Evolutionary conservation across 1,139 yeast genomes (phyloP).

Genomic region (Protomyces lactucae-debilis): DNA sequence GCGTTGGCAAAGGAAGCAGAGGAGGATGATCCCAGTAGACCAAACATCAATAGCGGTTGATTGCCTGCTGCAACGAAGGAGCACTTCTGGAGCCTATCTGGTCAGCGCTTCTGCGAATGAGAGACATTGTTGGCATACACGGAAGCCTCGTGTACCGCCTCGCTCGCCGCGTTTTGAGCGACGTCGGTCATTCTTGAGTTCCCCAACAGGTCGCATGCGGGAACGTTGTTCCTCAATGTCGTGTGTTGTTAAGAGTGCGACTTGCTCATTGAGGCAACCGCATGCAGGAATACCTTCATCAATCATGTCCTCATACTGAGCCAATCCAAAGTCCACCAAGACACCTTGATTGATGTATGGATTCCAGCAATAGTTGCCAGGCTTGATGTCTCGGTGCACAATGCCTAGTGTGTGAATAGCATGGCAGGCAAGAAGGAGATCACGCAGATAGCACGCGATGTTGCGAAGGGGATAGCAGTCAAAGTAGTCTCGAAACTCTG

Average conservation of each 20-base stretch:
- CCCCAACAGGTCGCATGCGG: not conserved
- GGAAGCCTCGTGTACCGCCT: constrained; percentile 78
- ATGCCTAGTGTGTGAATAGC: constrained; percentile 70
- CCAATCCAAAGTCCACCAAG: constrained; percentile 83
- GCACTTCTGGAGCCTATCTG: constrained; percentile 61
- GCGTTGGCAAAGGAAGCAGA: constrained; percentile 56
- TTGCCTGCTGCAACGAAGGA: constrained; percentile 69
- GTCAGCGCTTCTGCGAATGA: too few species aligned
- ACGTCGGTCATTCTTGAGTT: constrained; percentile 38
- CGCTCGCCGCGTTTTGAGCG: constrained; percentile 57
- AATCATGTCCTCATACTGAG: constrained; percentile 46
- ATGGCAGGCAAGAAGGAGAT: constrained; percentile 65
- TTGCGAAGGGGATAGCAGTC: constrained; percentile 19
- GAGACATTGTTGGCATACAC: constrained; percentile 36
- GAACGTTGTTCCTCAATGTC: not conserved
- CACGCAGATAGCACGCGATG: constrained; percentile 37
- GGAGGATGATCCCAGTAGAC: constrained; percentile 70
- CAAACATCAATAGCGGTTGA: constrained; percentile 65
- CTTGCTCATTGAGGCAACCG: constrained; percentile 15
- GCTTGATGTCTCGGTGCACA: constrained; percentile 83
- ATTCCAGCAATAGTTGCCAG: constrained; percentile 69
- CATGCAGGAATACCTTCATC: constrained; percentile 13
- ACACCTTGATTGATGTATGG: constrained; percentile 72
- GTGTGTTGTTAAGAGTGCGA: not conserved
- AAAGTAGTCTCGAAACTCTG: constrained; percentile 29